These are phyloP conservation scores for Kwoniella botswanensis DNA, from an alignment of 768 basidiomycete species.

Conservation along the genomic window DNA sequence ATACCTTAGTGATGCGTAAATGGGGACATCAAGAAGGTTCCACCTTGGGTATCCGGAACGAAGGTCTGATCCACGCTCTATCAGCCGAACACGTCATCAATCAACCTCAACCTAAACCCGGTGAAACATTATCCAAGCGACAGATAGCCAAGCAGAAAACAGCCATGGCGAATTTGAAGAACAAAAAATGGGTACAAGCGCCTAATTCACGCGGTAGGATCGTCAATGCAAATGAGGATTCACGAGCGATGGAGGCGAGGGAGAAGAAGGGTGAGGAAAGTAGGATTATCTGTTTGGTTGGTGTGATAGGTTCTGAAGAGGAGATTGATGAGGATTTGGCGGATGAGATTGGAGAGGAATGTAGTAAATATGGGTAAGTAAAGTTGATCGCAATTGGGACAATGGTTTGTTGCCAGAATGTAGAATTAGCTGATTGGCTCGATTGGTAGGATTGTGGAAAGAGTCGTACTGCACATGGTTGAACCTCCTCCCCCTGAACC, in stretches of 20 bases:
- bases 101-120: constrained; percentile 59
- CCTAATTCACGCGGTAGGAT: constrained; percentile 77
- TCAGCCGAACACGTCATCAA: constrained; percentile 69
- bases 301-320: constrained; percentile 77
- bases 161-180: constrained; percentile 41
- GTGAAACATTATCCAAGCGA: constrained; percentile 52
- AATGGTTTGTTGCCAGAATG: no score
- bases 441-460: constrained; percentile 78
- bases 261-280: constrained; percentile 87
- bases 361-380: constrained; percentile 53
- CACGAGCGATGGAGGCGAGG: constrained; percentile 73
- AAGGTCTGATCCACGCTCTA: constrained; percentile 87
- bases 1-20: constrained; percentile 76
- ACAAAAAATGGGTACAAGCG: constrained; percentile 57
- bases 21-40: constrained; percentile 96
- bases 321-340: constrained; percentile 84
- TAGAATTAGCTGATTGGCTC: no score
- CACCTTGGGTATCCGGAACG: constrained; percentile 81
- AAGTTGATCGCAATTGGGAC: neutral
- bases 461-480: constrained; percentile 80
- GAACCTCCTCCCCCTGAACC: constrained; percentile 69
- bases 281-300: constrained; percentile 84
- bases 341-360: constrained; percentile 73
- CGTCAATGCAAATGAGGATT: constrained; percentile 86
- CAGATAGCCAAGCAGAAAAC: constrained; percentile 58